Evolutionary conservation across 345 rosid species (phyloP), one percentile per base, ranked within the genome.

Genomic region (Atalantia buxifolia): DNA sequence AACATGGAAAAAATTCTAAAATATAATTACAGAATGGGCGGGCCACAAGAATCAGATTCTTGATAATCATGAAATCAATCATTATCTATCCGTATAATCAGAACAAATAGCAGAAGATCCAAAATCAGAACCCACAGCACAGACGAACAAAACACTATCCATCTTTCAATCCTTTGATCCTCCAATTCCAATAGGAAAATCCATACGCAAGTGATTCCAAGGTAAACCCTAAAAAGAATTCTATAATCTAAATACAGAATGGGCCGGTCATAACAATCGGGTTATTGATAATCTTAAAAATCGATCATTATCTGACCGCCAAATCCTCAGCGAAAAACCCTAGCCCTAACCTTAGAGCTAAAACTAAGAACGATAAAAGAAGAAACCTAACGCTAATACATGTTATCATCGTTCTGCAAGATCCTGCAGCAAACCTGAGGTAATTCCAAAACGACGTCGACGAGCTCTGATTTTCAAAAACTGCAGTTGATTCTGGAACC

Each of bases 341-440:
- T 3, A 57, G 35, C 18, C 50, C 50, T 45, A 45, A 12, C 50
- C 50, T 45, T 12, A 45, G 13, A 21, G 28, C 28, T 10, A 56
- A 33, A 8, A 31, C 48, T 12, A 56, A 55, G 27, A 4, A 56
- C 38, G n/a, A 71, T 30, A 55, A 55, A 55, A 31, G 12, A 48
- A 53, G 50, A 45, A 45, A 3, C 50, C 50, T 45, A 45, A 45
- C 18, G 18, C 50, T 45, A 45, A 45, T 27, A 48, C 24, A 22
- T 8, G n/a, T n/a, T n/a, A n/a, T n/a, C n/a, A n/a, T n/a, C n/a
- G n/a, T n/a, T n/a, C n/a, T n/a, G n/a, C n/a, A n/a, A n/a, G n/a
- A n/a, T n/a, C n/a, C 22, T 4, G 30, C 64, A 72, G 64, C 75
- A 72, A 73, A 74, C 77, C 77, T 61, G 69, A 74, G 50, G 14